Evolutionary conservation across 306 rosid species (phyloP).

Genomic region (Gynostemma pentaphyllum): DNA sequence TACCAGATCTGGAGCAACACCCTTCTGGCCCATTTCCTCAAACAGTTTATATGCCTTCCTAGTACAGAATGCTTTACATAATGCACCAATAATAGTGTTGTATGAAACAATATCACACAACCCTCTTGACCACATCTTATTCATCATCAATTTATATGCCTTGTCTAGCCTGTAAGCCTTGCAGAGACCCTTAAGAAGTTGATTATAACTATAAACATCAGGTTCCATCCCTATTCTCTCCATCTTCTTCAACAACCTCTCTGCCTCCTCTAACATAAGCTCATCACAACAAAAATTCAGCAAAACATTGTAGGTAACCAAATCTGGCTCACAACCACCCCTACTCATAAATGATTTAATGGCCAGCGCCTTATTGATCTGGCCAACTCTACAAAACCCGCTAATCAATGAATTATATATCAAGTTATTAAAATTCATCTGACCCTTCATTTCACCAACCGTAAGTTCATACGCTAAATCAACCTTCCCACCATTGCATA

Average conservation of each 20-base stretch:
- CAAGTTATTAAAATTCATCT: constrained; percentile 33
- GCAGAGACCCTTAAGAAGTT: constrained; percentile 64
- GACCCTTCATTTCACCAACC: constrained; percentile 43
- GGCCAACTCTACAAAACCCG: constrained; percentile 63
- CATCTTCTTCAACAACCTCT: constrained; percentile 50
- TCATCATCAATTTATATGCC: constrained; percentile 57
- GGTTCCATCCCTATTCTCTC: constrained; percentile 60
- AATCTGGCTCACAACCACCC: constrained; percentile 65
- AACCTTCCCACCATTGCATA: constrained; percentile 63
- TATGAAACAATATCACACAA: constrained; percentile 69
- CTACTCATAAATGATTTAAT: constrained; percentile 61
- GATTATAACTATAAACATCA: constrained; percentile 68
- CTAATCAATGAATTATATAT: constrained; percentile 61
- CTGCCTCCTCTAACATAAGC: constrained; percentile 53
- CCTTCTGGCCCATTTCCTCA: constrained; percentile 67
- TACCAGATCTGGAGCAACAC: constrained; percentile 56
- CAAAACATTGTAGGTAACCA: constrained; percentile 71
- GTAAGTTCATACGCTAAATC: constrained; percentile 82
- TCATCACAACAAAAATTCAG: constrained; percentile 71
- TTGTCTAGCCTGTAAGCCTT: constrained; percentile 43
- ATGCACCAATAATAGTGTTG: constrained; percentile 57
- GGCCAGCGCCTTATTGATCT: constrained; percentile 53
- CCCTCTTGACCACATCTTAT: constrained; percentile 52
- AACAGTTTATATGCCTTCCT: constrained; percentile 60
- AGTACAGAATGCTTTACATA: constrained; percentile 36